Evolutionary conservation across 768 basidiomycete genomes (phyloP), one percentile per base, ranked within the genome.

Genomic region (Hirschioporus abietinus): DNA sequence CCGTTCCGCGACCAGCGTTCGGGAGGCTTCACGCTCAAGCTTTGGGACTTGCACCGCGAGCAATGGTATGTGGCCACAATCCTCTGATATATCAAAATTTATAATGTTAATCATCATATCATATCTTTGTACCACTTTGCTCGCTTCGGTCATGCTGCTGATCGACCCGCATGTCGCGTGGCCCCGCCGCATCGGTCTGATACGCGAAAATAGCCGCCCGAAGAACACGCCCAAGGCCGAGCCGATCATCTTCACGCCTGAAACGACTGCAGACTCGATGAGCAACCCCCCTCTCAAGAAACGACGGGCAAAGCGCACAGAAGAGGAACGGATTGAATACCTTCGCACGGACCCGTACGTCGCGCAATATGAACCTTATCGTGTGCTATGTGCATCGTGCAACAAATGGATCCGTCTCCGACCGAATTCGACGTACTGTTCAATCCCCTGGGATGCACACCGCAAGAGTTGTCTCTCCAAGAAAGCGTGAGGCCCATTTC

Each of bases 361-460:
- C 58, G 88, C 86, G n/a, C 82, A 89, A 70, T 91, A 91, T 73
- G 90, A 92, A 76, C 85, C 91, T 0, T 92, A 92, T 73, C 83
- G 90, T 10, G 90, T 92, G 35, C 81, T 92, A 10, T 92, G 91
- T 75, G 88, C 87, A 60, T 86, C 84, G 5, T 93, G 91, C 77
- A 88, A 92, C 75, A 92, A 91, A 74, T 93, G 91, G 91, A 92
- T 93, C 69, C 83, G 92, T 18, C 80, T 93, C n/a, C 83, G 91
- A 8, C 90, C 91, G 59, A 93, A 93, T 74, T 92, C 91, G 65
- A 92, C 91, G 0, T 93, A 92, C 71, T 93, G 91, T 72, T 89
- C 87, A n/a, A 92, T 93, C 65, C 91, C 91, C 0, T 93, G 91
- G 91, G 90, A 92, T 73, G 91, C 91, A 2, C 91, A 93, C 72